phyloP scores from a whole-genome alignment of 768 basidiomycete genomes.

The Boletellus ananas region DNA sequence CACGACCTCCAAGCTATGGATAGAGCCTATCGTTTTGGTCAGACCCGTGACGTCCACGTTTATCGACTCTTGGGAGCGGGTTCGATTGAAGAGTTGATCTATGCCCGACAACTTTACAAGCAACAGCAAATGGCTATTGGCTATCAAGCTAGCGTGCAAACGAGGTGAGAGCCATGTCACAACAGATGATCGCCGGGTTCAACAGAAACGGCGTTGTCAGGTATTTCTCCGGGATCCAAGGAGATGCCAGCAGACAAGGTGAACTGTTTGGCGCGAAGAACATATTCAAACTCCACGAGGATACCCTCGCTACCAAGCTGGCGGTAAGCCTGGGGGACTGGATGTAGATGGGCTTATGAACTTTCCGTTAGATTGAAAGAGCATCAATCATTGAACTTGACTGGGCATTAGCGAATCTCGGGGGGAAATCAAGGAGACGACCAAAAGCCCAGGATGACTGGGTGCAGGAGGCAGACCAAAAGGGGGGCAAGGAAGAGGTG shows the following conservation, averaged over 20 bases:
- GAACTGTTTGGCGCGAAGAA: conserved; percentile 86
- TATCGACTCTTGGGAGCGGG: conserved; percentile 83
- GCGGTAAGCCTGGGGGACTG: conserved; percentile 43
- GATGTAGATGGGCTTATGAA: neutral
- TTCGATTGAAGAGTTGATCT: conserved; percentile 83
- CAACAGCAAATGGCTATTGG: conserved; percentile 93
- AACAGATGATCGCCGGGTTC: neutral
- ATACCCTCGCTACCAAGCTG: conserved; percentile 66
- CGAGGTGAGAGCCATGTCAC: conserved; percentile 44
- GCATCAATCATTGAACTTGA: conserved; percentile 72
- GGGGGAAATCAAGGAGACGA: conserved; percentile 36
- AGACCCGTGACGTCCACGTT: conserved; percentile 80
- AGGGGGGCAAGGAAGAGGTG: conserved; percentile 40
- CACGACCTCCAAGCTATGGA: conserved; percentile 95
- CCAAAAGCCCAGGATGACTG: conserved; percentile 34
- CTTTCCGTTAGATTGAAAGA: conserved; percentile 61
- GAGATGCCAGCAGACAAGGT: conserved; percentile 67
- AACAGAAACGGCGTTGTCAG: conserved; percentile 33
- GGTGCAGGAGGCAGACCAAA: conserved; percentile 43
- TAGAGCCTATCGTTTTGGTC: conserved; percentile 81
- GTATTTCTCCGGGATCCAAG: conserved; percentile 81
- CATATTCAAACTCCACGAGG: conserved; percentile 76
- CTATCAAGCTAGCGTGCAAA: conserved; percentile 80
- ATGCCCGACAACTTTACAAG: conserved; percentile 88
- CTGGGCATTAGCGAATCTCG: conserved; percentile 74